These are phyloP conservation scores for Saccharomycopsis synnaedendra DNA, from an alignment of 805 yeast species.

Conservation along the genomic window DNA sequence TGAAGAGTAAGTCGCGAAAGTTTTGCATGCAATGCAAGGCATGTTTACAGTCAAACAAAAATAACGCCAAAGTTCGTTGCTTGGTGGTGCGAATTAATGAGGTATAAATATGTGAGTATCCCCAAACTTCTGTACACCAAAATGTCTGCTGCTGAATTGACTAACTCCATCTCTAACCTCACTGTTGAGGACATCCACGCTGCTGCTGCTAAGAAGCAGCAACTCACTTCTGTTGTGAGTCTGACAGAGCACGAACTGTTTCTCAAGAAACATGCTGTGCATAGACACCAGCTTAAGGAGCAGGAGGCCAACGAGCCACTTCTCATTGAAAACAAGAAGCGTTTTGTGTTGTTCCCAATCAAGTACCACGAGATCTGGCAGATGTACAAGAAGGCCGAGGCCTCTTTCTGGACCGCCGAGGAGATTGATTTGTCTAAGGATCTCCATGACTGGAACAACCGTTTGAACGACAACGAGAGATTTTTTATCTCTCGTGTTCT, in stretches of 20 bases:
- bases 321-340: slow-evolving; percentile 68
- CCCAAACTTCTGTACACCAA: slow-evolving; percentile 9
- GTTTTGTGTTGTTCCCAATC: slow-evolving; percentile 93
- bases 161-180: slow-evolving; percentile 6
- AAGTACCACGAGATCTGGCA: slow-evolving; percentile 98
- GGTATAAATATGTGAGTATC: not conserved
- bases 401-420: slow-evolving; percentile 99
- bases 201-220: slow-evolving; percentile 16
- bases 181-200: slow-evolving; percentile 7
- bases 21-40: not conserved
- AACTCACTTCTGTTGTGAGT: not conserved
- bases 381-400: slow-evolving; percentile 97
- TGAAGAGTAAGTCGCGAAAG: not conserved
- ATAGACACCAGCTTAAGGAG: slow-evolving; percentile 63
- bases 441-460: slow-evolving; percentile 82
- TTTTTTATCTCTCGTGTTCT: slow-evolving; percentile 85
- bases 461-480: slow-evolving; percentile 82
- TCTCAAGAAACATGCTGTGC: slow-evolving; percentile 49
- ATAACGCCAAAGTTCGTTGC: slow-evolving; percentile 1
- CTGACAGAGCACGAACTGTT: slow-evolving; percentile 38
- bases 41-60: not conserved
- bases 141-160: slow-evolving; percentile 10
- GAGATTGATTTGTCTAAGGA: slow-evolving; percentile 95
- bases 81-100: slow-evolving; percentile 1
- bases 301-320: slow-evolving; percentile 84